A percentile compares a stretch with the other conserved stretches of the same genome.
These are phyloP conservation scores for Cubamyces sp. DNA, from an alignment of 768 basidiomycete species.

Conservation along the genomic window DNA sequence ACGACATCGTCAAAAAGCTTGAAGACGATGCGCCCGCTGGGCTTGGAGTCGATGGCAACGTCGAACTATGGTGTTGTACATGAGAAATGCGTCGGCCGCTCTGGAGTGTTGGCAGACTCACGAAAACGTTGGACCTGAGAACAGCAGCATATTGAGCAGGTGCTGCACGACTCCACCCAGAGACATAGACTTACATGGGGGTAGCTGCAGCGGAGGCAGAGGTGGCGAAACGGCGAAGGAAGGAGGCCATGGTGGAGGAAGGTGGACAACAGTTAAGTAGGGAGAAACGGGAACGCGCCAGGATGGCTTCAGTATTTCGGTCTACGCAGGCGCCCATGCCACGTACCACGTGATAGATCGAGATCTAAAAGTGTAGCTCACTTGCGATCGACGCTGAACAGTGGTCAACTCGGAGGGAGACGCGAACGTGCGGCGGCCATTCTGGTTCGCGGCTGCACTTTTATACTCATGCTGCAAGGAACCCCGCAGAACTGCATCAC, in stretches of 20 bases:
- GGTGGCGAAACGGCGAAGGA: slow-evolving; percentile 55
- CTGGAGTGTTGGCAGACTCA: slow-evolving; percentile 25
- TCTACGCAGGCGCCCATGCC: not conserved
- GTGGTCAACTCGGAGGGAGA: not conserved
- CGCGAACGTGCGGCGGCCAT: not conserved
- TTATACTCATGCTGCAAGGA: not conserved
- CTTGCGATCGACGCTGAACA: not conserved
- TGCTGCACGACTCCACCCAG: too few species aligned
- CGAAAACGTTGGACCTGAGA: slow-evolving; percentile 39
- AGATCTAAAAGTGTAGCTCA: not conserved
- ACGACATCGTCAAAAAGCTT: slow-evolving; percentile 57
- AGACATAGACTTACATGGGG: slow-evolving; percentile 24
- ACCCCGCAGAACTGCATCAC: not conserved
- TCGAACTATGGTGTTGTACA: slow-evolving; percentile 33
- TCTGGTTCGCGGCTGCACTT: not conserved
- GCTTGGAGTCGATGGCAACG: slow-evolving; percentile 35
- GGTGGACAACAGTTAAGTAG: slow-evolving; percentile 3
- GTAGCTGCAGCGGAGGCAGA: slow-evolving; percentile 43
- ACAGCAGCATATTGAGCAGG: not conserved
- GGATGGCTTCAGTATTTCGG: not conserved
- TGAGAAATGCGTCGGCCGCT: not conserved
- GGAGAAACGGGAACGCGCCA: not conserved
- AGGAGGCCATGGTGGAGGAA: slow-evolving; percentile 46
- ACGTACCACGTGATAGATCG: slow-evolving; percentile 7
- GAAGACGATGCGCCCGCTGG: slow-evolving; percentile 51